These are phyloP conservation scores for Ilyonectria sp. DNA, from an alignment of 2,329 filamentous ascomycete genomes.

Conservation along the genomic window DNA sequence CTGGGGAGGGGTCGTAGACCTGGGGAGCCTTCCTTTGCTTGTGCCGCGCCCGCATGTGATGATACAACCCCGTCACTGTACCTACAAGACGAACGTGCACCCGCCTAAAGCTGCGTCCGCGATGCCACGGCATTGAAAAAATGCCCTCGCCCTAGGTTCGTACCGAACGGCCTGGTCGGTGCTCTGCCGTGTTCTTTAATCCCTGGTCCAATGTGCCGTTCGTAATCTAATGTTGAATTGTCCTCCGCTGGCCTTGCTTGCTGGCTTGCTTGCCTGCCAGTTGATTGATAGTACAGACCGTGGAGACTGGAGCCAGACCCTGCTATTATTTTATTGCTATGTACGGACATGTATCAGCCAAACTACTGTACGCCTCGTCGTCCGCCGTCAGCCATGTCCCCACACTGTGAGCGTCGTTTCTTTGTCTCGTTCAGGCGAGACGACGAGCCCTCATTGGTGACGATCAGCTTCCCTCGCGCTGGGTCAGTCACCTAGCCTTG, in stretches of 20 bases:
- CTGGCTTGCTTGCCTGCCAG: not conserved
- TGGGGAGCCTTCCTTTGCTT: conserved; percentile 4
- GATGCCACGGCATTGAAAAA: conserved; percentile 34
- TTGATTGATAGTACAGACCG: conserved; percentile 7
- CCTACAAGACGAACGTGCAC: conserved; percentile 14
- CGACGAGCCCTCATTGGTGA: conserved; percentile 25
- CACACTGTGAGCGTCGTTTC: conserved; percentile 23
- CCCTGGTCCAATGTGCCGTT: conserved; percentile 19
- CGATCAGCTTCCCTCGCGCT: conserved; percentile 26
- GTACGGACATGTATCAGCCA: not conserved
- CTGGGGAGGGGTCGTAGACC: conserved; percentile 5
- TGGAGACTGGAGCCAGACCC: conserved; percentile 5
- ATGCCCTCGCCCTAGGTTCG: conserved; percentile 26
- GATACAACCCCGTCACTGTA: conserved; percentile 21
- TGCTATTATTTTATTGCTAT: not conserved
- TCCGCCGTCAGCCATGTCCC: conserved; percentile 14
- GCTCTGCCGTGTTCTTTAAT: conserved; percentile 23
- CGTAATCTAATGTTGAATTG: conserved; percentile 25
- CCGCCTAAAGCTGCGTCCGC: conserved; percentile 18
- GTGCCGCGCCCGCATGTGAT: conserved; percentile 30
- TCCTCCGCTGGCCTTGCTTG: conserved; percentile 8
- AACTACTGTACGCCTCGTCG: not conserved
- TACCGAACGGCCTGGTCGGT: conserved; percentile 19
- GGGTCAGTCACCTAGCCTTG: conserved; percentile 23
- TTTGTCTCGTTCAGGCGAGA: conserved; percentile 27